Percentiles rank a stretch among this genome's conserved stretches.
Evolutionary conservation across 805 yeast species (phyloP).

Genomic region (Starmera quercuum): DNA sequence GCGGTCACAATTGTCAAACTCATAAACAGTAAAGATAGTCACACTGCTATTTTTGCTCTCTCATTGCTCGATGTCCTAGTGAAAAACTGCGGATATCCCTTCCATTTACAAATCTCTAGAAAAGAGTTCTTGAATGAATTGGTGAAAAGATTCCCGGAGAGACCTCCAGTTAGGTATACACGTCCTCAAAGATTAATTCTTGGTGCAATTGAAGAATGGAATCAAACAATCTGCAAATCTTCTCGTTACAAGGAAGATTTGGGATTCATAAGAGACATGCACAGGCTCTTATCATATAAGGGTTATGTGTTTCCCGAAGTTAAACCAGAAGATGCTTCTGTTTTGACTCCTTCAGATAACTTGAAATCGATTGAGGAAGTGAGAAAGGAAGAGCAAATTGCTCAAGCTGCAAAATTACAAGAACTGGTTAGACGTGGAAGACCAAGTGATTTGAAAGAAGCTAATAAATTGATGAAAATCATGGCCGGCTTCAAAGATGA

Average conservation of each 20-base stretch:
- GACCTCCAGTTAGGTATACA: constrained; percentile 82
- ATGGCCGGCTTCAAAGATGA: constrained; percentile 97
- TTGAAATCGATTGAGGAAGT: constrained; percentile 84
- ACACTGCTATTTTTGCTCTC: constrained; percentile 77
- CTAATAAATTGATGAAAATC: constrained; percentile 92
- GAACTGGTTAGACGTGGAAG: constrained; percentile 92
- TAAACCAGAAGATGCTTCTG: constrained; percentile 86
- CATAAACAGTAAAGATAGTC: constrained; percentile 76
- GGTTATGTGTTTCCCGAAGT: constrained; percentile 94
- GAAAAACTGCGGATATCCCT: constrained; percentile 96
- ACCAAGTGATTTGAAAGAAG: constrained; percentile 93
- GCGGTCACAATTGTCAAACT: constrained; percentile 78
- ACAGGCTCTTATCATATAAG: constrained; percentile 77
- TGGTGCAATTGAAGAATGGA: constrained; percentile 95
- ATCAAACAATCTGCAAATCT: constrained; percentile 86
- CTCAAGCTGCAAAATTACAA: constrained; percentile 91
- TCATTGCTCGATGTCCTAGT: constrained; percentile 82
- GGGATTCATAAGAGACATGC: constrained; percentile 93
- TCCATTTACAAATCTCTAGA: constrained; percentile 89
- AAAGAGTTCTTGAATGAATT: constrained; percentile 91
- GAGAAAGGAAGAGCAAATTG: constrained; percentile 86
- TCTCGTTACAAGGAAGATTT: constrained; percentile 87
- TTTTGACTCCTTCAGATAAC: constrained; percentile 81
- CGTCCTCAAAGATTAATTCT: constrained; percentile 78
- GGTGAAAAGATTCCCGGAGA: constrained; percentile 89